Base-by-base conservation (phyloP, 768 basidiomycete species). In the Cyclocybe cylindracea region DNA sequence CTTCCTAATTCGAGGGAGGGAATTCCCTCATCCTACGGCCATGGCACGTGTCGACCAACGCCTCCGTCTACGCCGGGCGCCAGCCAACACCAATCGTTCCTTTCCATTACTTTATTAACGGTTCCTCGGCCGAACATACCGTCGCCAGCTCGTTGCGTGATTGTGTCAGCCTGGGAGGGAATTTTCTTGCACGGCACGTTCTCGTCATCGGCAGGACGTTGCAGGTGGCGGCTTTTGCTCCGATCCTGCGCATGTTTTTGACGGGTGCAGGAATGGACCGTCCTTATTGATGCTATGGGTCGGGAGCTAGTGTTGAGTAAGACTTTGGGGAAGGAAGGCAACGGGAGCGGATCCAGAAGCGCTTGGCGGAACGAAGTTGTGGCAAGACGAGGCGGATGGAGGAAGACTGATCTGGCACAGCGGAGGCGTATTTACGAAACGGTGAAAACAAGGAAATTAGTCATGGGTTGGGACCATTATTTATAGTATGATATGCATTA, bases 171-270 rank as follows among this genome's bases (percentile, higher is more conserved):
- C 87, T 0, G n/a, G 85, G 86, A 0, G 89, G 89, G 0, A 72
- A 78, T 45, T 49, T 91, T 91, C 13, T 84, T 84, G 59, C 84
- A 82, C 54, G 89, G 64, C 89, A 91, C 54, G 86, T 91, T 8
- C 66, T 75, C 46, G 77, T 56, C 78, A 72, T 1, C 64, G 67
- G 0, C 46, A 59, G 6, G 81, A 85, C 54, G 78, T 88, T 2
- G 78, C 79, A 7, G 82, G 80, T 90, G 87, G 87, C 89, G 54
- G 72, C 0, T 75, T 87, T 44, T 90, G 76, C 85, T 2, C 88
- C 88, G 0, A 5, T 89, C n/a, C 4, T 91, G 89, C 89, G 61
- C 62, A 5, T 38, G 66, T 70, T 1, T 82, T 86, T 50, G 86
- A 83, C 57, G 87, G 88, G 10, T 90, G 89, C 59, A 70, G n/a